Percentiles rank a stretch among this genome's conserved stretches.
Evolutionary conservation across 345 rosid species (phyloP).

Genomic region (Eucalyptus regnans): DNA sequence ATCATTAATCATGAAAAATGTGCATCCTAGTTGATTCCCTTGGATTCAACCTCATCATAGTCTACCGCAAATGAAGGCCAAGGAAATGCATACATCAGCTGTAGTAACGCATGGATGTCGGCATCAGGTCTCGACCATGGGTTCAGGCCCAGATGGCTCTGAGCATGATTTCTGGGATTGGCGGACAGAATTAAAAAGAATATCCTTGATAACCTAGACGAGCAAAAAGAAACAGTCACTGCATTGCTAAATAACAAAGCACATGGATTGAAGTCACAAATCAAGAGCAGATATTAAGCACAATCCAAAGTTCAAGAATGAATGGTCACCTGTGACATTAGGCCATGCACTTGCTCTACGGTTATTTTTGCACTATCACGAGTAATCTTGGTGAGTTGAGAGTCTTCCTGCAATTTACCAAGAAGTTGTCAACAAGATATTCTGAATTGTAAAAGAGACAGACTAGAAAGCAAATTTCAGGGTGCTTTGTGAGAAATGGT

Average conservation of each 20-base stretch:
- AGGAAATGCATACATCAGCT: not conserved
- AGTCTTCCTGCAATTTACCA: constrained; percentile 62
- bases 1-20: not conserved
- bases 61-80: not conserved
- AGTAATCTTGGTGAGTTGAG: constrained; percentile 95
- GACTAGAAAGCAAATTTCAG: not conserved
- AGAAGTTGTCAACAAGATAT: not conserved
- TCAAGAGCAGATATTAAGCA: not conserved
- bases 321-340: constrained; percentile 88
- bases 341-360: constrained; percentile 95
- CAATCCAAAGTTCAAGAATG: not conserved
- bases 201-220: constrained; percentile 84
- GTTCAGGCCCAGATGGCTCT: constrained; percentile 73
- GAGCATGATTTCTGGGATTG: constrained; percentile 36
- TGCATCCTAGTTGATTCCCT: not conserved
- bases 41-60: constrained; percentile 8
- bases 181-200: constrained; percentile 77
- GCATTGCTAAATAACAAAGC: not conserved
- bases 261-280: not conserved
- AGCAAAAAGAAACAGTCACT: not conserved
- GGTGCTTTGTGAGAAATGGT: not conserved
- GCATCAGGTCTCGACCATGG: constrained; percentile 82
- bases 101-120: not conserved
- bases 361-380: constrained; percentile 96
- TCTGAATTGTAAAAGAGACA: not conserved